Percentiles rank a stretch among this genome's conserved stretches.
These are phyloP conservation scores for Halenospora varia DNA, from an alignment of 495 filamentous ascomycete genomes.

Conservation along the genomic window DNA sequence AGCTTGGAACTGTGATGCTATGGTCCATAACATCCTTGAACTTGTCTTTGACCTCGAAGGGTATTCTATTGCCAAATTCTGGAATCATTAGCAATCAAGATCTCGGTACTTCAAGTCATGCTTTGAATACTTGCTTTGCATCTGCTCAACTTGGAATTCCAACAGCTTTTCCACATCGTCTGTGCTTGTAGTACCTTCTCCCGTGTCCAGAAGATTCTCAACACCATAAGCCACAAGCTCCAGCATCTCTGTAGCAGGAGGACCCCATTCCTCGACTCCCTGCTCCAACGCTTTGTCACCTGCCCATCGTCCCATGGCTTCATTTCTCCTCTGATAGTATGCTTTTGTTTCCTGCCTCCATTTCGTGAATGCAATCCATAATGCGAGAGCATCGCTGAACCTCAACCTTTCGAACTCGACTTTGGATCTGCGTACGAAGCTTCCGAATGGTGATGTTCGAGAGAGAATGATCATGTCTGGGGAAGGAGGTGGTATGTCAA, in stretches of 20 bases:
- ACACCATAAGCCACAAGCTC: slow-evolving; percentile 34
- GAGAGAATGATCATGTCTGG: slow-evolving; percentile 47
- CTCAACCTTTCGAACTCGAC: slow-evolving; percentile 78
- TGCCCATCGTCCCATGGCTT: slow-evolving; percentile 52
- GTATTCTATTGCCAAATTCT: slow-evolving; percentile 27
- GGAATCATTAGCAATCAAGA: background rate
- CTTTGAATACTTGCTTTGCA: slow-evolving; percentile 64
- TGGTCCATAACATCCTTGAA: slow-evolving; percentile 64
- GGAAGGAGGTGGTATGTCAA: slow-evolving; percentile 41
- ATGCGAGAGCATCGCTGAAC: slow-evolving; percentile 66
- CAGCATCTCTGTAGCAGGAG: slow-evolving; percentile 29
- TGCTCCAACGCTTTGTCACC: slow-evolving; percentile 62
- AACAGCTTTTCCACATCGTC: slow-evolving; percentile 82
- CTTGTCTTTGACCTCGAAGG: slow-evolving; percentile 38
- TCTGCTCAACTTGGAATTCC: slow-evolving; percentile 81
- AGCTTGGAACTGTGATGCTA: slow-evolving; percentile 61
- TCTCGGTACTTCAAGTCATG: background rate
- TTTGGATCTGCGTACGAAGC: slow-evolving; percentile 72
- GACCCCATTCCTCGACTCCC: slow-evolving; percentile 39
- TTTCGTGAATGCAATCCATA: slow-evolving; percentile 77
- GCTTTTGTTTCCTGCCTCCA: slow-evolving; percentile 73
- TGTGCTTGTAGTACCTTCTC: slow-evolving; percentile 54
- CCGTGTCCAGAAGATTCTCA: slow-evolving; percentile 30
- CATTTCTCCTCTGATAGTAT: slow-evolving; percentile 67
- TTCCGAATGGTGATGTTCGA: slow-evolving; percentile 74